These are phyloP conservation scores for Trichoderma hamatum DNA, from an alignment of 2,329 filamentous ascomycete genomes.

Conservation along the genomic window DNA sequence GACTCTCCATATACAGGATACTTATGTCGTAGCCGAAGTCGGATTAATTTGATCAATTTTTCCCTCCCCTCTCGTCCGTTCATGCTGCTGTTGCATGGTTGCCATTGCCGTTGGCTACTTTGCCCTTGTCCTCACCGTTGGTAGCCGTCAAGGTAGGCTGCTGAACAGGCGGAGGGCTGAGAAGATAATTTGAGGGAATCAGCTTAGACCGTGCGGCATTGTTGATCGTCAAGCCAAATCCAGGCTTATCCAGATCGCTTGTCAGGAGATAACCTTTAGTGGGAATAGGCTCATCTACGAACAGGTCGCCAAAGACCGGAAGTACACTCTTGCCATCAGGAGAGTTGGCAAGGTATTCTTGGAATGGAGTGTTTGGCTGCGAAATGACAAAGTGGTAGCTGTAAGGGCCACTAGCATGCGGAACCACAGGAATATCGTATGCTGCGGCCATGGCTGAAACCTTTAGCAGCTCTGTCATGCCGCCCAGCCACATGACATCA, in stretches of 20 bases:
- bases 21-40: background rate
- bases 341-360: conserved; percentile 94
- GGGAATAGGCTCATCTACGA: conserved; percentile 87
- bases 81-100: background rate
- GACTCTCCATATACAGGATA: background rate
- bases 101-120: background rate
- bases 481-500: conserved; percentile 97
- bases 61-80: background rate
- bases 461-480: conserved; percentile 88
- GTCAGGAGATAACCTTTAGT: conserved; percentile 77
- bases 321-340: conserved; percentile 86
- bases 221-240: conserved; percentile 87
- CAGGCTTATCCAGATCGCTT: conserved; percentile 80
- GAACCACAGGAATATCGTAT: conserved; percentile 92
- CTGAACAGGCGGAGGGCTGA: conserved; percentile 64
- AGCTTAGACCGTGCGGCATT: conserved; percentile 70
- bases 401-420: conserved; percentile 92
- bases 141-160: conserved; percentile 18
- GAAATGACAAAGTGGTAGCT: conserved; percentile 96
- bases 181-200: conserved; percentile 72
- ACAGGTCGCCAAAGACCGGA: conserved; percentile 78
- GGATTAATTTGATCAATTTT: background rate
- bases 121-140: conserved; percentile 8
- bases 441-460: conserved; percentile 86
- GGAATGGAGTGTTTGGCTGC: conserved; percentile 90